Percentiles rank a stretch among this genome's conserved stretches.
These are phyloP conservation scores for Suhomyces choctaworum DNA, from an alignment of 1,139 yeast species.

Conservation along the genomic window DNA sequence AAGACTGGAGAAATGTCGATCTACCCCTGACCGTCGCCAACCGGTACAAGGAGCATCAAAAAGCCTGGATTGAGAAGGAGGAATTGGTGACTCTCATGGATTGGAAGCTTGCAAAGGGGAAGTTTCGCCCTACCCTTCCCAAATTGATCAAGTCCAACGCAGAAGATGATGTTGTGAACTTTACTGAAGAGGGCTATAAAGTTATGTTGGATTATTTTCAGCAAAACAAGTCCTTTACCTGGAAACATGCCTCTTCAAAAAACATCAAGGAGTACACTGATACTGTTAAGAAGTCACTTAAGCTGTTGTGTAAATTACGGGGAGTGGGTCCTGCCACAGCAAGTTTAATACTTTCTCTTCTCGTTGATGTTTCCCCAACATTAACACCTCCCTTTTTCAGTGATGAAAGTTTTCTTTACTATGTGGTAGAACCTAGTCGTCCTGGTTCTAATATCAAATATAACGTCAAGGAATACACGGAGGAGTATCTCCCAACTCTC, in stretches of 20 bases:
- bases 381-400: conserved; percentile 50
- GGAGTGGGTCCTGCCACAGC: conserved; percentile 58
- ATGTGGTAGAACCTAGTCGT: conserved; percentile 30
- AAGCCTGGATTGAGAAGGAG: conserved; percentile 33
- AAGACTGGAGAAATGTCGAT: conserved; percentile 33
- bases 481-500: conserved; percentile 32
- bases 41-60: conserved; percentile 21
- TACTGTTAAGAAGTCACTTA: conserved; percentile 27
- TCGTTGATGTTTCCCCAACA: conserved; percentile 19
- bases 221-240: conserved; percentile 3
- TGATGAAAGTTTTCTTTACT: conserved; percentile 46
- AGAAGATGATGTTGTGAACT: conserved; percentile 25
- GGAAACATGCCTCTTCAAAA: conserved; percentile 10
- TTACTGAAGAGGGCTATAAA: conserved; percentile 32
- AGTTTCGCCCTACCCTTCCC: conserved; percentile 47
- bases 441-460: conserved; percentile 42
- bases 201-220: conserved; percentile 22
- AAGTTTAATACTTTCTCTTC: conserved; percentile 42
- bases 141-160: conserved; percentile 41
- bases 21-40: conserved; percentile 28
- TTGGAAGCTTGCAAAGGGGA: conserved; percentile 53
- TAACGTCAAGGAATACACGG: conserved; percentile 42
- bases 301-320: conserved; percentile 32
- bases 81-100: conserved; percentile 47
- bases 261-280: conserved; percentile 18